Evolutionary conservation across 2,329 filamentous ascomycete genomes (phyloP).

Genomic region (Xylaria sp.): DNA sequence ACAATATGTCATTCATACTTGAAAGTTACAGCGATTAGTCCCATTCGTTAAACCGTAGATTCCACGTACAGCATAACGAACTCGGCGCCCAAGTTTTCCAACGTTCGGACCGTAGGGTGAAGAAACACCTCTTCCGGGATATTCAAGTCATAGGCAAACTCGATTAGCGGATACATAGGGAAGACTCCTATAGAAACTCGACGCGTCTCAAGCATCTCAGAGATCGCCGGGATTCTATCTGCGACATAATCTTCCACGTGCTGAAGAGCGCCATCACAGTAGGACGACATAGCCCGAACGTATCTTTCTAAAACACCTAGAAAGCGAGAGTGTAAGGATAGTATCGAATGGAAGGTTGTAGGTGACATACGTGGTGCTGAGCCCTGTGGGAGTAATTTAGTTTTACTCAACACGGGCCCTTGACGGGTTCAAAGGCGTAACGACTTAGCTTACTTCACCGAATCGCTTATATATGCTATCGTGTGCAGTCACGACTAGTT

Average conservation of each 20-base stretch:
- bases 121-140: neutral
- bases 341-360: neutral
- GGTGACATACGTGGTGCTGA: neutral
- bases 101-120: neutral
- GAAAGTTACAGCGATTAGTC: too few relatives aligned
- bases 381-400: neutral
- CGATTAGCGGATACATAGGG: constrained; percentile 5
- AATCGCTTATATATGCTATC: neutral
- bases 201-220: constrained; percentile 1
- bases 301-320: neutral
- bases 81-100: neutral
- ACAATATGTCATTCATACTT: constrained; percentile 9
- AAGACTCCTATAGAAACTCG: neutral
- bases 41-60: too few relatives aligned
- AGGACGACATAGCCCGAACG: neutral
- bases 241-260: neutral
- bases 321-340: neutral
- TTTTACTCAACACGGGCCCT: too few relatives aligned
- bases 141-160: neutral
- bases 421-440: too few relatives aligned
- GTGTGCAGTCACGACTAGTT: neutral
- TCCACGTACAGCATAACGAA: neutral
- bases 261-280: neutral
- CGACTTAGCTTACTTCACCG: neutral
- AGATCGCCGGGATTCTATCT: neutral